Evolutionary conservation across 805 yeast genomes (phyloP).

Genomic region (Starmerella stellata): DNA sequence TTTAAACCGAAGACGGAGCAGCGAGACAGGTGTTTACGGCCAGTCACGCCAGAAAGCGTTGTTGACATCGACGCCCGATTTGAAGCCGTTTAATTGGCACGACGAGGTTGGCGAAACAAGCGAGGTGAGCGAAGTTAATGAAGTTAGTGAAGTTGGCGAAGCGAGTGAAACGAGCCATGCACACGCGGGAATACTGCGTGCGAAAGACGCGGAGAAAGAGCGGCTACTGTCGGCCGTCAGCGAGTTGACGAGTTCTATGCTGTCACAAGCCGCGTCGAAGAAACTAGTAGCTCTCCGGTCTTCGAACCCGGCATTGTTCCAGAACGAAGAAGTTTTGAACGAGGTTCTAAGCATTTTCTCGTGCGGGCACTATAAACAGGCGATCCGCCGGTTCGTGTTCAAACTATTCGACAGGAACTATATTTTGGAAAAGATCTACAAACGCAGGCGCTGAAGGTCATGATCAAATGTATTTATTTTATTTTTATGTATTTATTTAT

Average conservation of each 20-base stretch:
- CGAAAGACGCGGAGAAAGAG: conserved; percentile 3
- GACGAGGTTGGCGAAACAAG: too few relatives aligned
- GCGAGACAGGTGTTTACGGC: too few relatives aligned
- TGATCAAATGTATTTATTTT: too few relatives aligned
- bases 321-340: conserved; percentile 36
- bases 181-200: too few relatives aligned
- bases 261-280: conserved; percentile 37
- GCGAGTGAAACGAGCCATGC: too few relatives aligned
- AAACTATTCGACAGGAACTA: conserved; percentile 36
- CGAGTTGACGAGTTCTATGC: conserved; percentile 38
- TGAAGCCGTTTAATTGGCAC: too few relatives aligned
- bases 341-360: conserved; percentile 36
- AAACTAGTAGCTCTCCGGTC: conserved; percentile 38
- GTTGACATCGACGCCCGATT: background rate
- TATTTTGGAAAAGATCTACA: conserved; percentile 11
- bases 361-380: conserved; percentile 41
- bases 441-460: too few relatives aligned
- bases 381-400: conserved; percentile 44
- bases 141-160: background rate
- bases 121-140: too few relatives aligned
- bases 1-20: too few relatives aligned
- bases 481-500: too few relatives aligned
- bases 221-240: conserved; percentile 26
- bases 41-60: too few relatives aligned
- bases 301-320: conserved; percentile 35